Evolutionary conservation across 2,329 filamentous ascomycete genomes (phyloP), one percentile per base, ranked within the genome.

Genomic region (Sarocladium strictum): DNA sequence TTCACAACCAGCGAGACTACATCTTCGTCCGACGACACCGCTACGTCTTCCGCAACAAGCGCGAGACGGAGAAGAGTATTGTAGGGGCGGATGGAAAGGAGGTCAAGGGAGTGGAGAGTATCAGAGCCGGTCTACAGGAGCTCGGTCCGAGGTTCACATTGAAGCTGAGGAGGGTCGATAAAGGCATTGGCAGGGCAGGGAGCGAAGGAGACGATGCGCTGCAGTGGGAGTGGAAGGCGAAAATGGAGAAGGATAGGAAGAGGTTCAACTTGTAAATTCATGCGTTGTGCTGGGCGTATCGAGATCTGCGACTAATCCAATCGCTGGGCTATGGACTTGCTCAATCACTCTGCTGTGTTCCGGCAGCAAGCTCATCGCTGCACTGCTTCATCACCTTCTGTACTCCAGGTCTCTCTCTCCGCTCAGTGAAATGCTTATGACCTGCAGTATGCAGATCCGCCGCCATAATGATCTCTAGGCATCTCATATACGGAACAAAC

Each of bases 201-300:
- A 85, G 83, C 62, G 78, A 84, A 58, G 81, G 89, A 76, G 76
- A 84, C 69, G 75, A 86, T 69, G 90, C 90, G 35, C 82, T 90
- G 61, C 89, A 96, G 66, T 97, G 94, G 93, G 84, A 97, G 68
- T 99, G 94, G 94, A 95, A 96, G 74, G 87, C 89, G 11, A 85
- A 85, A 67, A 95, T 94, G 86, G 94, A 99, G 75, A 97, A 97
- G 77, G 79, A 89, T 66, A 80, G 94, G 64, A 97, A 93, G 61
- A 86, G 90, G 68, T 99, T 97, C 75, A 94, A 95, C 72, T 76
- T 99, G 67, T 97, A 79, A 53, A 21, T 21, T 23, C 3, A 17
- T 23, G 14, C 15, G 35, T 21, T 43, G 10, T 43, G 3, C n/a
- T 43, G 40, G 40, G 40, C 17, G 37, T 11, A n/a, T 19, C n/a